Percentiles rank a stretch among this genome's conserved stretches.
Evolutionary conservation across 2,329 filamentous ascomycete species (phyloP).

Genomic region (Paraconiothyrium sp.): DNA sequence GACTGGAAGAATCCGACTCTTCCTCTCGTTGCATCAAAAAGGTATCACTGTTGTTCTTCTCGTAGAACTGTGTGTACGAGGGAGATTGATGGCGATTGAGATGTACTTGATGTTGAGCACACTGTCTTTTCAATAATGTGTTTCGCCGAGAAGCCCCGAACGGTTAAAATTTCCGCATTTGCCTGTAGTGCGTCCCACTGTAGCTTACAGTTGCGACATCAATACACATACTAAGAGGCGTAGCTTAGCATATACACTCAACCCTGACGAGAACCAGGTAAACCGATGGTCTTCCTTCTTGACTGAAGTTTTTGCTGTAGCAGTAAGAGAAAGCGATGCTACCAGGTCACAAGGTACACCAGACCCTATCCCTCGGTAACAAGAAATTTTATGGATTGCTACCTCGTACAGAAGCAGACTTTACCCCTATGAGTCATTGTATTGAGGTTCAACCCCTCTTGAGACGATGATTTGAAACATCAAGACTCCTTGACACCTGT

Average conservation of each 20-base stretch:
- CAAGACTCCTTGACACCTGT: conserved; percentile 11
- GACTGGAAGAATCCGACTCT: not conserved
- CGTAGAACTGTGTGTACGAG: not conserved
- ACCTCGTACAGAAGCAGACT: not conserved
- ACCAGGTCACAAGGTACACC: not conserved
- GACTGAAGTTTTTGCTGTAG: not conserved
- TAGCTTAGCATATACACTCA: not conserved
- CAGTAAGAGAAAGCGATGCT: not conserved
- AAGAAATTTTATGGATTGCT: not conserved
- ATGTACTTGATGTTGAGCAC: not conserved
- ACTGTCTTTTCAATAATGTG: not conserved
- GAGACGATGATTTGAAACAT: not conserved
- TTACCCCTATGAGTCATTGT: not conserved
- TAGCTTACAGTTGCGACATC: not conserved
- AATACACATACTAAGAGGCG: not conserved
- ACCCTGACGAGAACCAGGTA: not conserved
- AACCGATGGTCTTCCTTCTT: not conserved
- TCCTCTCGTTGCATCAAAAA: not conserved
- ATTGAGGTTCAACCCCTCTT: not conserved
- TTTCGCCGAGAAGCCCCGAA: conserved; percentile 11
- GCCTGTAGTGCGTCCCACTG: not conserved
- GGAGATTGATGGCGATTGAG: not conserved
- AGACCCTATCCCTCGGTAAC: not conserved
- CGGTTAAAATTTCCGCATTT: conserved; percentile 12
- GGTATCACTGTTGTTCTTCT: not conserved